Conservation (phyloP, 2,329 filamentous ascomycete species). For the Venturia pyrina region DNA sequence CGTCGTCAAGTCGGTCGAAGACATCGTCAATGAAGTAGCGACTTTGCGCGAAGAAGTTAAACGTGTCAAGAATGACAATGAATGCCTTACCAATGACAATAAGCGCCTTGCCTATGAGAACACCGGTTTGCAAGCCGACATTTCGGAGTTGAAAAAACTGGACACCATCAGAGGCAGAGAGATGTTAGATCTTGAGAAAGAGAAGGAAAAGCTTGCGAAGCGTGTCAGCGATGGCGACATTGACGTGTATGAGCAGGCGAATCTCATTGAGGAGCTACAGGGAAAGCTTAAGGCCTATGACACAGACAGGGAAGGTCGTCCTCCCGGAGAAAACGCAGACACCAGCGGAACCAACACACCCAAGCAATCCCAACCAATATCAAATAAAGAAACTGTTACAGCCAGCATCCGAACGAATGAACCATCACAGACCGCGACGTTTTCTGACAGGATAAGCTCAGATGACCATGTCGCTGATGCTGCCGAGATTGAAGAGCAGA, state of each 20-base stretch:
- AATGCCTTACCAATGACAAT: background rate
- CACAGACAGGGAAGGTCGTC: background rate
- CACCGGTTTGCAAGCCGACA: background rate
- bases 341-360: background rate
- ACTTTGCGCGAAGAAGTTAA: background rate
- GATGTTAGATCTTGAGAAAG: background rate
- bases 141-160: background rate
- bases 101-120: background rate
- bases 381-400: too few relatives aligned
- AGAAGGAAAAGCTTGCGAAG: background rate
- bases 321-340: background rate
- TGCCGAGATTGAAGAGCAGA: background rate
- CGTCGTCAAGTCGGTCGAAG: background rate
- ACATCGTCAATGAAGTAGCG: background rate
- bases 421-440: background rate
- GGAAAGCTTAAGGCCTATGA: background rate
- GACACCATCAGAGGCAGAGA: background rate
- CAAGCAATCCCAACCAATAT: background rate
- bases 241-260: background rate
- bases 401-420: background rate
- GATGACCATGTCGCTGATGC: background rate
- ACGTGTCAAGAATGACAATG: background rate
- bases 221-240: background rate
- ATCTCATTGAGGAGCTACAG: background rate
- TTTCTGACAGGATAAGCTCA: background rate